phyloP scores from a whole-genome alignment of 768 basidiomycete species.

The Lactifluus echinatus region DNA sequence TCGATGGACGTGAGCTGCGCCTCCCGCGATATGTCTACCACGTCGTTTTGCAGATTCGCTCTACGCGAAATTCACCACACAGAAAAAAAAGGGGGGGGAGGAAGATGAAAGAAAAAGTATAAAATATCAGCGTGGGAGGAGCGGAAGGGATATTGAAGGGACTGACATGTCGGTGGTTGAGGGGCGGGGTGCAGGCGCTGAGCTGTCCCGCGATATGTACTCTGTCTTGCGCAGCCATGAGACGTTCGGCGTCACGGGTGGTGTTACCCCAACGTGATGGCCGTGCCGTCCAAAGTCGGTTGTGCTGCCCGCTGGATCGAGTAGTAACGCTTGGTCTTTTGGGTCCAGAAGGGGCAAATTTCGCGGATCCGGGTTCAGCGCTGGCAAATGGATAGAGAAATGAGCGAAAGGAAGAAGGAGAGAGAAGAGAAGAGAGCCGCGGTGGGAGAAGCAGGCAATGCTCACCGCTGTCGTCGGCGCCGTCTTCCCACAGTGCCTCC shows the following conservation, averaged over 20 bases:
- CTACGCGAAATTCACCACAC: constrained; percentile 29
- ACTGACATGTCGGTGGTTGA: constrained; percentile 48
- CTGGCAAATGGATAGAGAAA: constrained; percentile 22
- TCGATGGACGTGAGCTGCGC: constrained; percentile 78
- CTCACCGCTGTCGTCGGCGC: constrained; percentile 57
- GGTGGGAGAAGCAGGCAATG: not conserved
- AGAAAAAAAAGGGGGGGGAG: not conserved
- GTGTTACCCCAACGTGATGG: constrained; percentile 32
- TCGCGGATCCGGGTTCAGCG: constrained; percentile 57
- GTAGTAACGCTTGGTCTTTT: constrained; percentile 66
- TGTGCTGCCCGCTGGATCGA: constrained; percentile 47
- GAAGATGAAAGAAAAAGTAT: no score
- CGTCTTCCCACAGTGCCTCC: constrained; percentile 78
- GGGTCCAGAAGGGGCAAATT: constrained; percentile 59
- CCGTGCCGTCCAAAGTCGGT: constrained; percentile 33
- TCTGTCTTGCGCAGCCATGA: constrained; percentile 92
- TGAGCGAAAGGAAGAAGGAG: not conserved
- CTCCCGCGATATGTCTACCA: constrained; percentile 59
- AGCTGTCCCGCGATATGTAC: constrained; percentile 65
- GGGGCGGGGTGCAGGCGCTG: constrained; percentile 31
- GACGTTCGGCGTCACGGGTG: constrained; percentile 53
- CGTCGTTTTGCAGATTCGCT: constrained; percentile 32
- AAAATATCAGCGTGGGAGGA: not conserved
- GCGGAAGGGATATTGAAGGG: no score
- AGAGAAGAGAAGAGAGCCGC: constrained; percentile 4